Evolutionary conservation across 2,329 filamentous ascomycete genomes (phyloP).

Genomic region (Nemania diffusa): DNA sequence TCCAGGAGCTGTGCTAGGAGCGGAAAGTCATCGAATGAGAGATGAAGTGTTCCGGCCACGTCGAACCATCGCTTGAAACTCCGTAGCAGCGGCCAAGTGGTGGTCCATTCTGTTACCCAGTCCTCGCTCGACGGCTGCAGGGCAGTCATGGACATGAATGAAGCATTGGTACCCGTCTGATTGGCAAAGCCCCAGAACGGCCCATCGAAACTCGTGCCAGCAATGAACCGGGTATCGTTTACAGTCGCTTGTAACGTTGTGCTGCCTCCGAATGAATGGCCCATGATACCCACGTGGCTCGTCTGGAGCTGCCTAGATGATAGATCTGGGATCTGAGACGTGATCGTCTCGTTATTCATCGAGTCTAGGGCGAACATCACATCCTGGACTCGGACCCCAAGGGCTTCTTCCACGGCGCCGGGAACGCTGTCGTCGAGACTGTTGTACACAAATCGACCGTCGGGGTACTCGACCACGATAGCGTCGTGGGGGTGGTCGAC

Average conservation of each 20-base stretch:
- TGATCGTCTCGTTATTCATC: constrained; percentile 14
- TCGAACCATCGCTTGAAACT: constrained; percentile 17
- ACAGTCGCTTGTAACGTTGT: constrained; percentile 12
- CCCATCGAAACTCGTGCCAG: constrained; percentile 23
- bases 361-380: constrained; percentile 25
- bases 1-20: constrained; percentile 11
- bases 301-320: not conserved
- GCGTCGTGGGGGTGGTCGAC: constrained; percentile 26
- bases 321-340: constrained; percentile 16
- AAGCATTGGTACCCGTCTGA: constrained; percentile 10
- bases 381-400: constrained; percentile 8
- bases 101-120: constrained; percentile 5
- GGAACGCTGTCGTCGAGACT: not conserved
- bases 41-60: constrained; percentile 20
- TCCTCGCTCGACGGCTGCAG: constrained; percentile 8
- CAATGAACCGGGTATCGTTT: constrained; percentile 26
- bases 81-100: constrained; percentile 17
- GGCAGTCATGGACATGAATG: constrained; percentile 14
- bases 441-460: constrained; percentile 20
- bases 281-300: constrained; percentile 12
- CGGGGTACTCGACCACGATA: constrained; percentile 23
- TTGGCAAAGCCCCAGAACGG: constrained; percentile 22
- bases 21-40: constrained; percentile 22
- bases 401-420: not conserved
- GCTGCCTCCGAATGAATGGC: constrained; percentile 24